A percentile compares a stretch with the other conserved stretches of the same genome.
Conservation (phyloP, 148 eudicot species). For the Dysphania ambrosioides region DNA sequence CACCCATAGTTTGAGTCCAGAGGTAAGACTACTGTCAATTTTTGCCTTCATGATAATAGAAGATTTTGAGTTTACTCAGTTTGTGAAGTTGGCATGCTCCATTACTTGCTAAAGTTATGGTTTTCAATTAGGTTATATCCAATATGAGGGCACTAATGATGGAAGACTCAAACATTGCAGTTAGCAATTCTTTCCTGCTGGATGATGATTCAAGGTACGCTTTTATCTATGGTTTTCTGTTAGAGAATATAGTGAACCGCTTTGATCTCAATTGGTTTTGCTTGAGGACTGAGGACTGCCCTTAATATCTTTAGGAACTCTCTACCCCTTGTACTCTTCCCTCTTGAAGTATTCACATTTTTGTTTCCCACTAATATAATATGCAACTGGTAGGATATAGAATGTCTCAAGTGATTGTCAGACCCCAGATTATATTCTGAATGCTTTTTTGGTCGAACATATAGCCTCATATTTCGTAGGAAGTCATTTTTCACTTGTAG, state of each 20-base stretch:
- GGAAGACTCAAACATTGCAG: conserved; percentile 83
- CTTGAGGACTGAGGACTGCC: background rate
- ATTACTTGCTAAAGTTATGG: background rate
- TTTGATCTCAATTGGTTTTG: background rate
- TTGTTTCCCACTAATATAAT: too few species aligned
- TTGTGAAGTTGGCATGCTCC: conserved; percentile 10
- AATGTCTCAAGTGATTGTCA: too few species aligned
- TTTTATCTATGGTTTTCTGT: conserved; percentile 8
- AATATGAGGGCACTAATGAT: conserved; percentile 90
- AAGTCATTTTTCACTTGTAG: too few species aligned
- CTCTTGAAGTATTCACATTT: too few species aligned
- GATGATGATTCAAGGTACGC: conserved; percentile 93
- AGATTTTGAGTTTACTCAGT: background rate
- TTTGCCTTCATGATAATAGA: background rate
- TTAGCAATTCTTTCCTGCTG: conserved; percentile 82
- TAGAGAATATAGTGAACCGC: background rate
- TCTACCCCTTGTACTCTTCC: background rate
- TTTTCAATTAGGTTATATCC: conserved; percentile 64
- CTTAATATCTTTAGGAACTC: background rate
- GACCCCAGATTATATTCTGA: too few species aligned
- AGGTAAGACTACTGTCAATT: conserved; percentile 45
- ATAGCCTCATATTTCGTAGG: too few species aligned
- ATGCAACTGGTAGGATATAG: too few species aligned
- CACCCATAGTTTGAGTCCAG: conserved; percentile 86
- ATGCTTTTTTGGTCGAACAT: too few species aligned